A percentile compares a stretch with the other conserved stretches of the same genome.
These are phyloP conservation scores for Cucurbita argyrosperma DNA, from an alignment of 306 rosid species.

Conservation along the genomic window DNA sequence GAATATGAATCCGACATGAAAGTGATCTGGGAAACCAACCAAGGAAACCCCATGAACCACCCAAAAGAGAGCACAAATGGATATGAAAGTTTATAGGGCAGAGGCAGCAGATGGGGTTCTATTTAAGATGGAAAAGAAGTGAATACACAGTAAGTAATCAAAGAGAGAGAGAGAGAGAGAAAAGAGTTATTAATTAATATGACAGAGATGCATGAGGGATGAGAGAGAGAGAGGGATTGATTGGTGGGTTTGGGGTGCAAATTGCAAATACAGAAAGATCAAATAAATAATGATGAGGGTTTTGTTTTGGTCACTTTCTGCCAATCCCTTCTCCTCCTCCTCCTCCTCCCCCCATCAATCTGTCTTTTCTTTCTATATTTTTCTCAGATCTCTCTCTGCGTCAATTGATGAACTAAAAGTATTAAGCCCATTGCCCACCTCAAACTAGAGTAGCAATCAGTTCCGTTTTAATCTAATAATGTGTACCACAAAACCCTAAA, in stretches of 20 bases:
- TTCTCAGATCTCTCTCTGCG: not conserved
- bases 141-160: conserved; percentile 3
- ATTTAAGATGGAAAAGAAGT: conserved; percentile 2
- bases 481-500: not conserved
- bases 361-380: not conserved
- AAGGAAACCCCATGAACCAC: not conserved
- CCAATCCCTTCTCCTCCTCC: not conserved
- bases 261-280: not conserved
- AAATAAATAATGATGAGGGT: conserved; percentile 1
- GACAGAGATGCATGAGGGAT: not conserved
- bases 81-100: not conserved
- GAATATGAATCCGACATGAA: not conserved
- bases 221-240: not conserved
- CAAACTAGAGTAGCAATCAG: not conserved
- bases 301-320: not conserved
- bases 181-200: not conserved
- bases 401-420: not conserved
- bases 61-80: not conserved
- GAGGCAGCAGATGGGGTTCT: not conserved
- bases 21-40: not conserved
- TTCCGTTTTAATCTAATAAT: not conserved
- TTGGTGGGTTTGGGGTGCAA: conserved; percentile 1
- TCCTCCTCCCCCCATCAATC: not conserved
- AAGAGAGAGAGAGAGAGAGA: not conserved
- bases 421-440: not conserved